A percentile compares a stretch with the other conserved stretches of the same genome.
Evolutionary conservation across 2,329 filamentous ascomycete species (phyloP).

Genomic region (Apiospora arundinis): DNA sequence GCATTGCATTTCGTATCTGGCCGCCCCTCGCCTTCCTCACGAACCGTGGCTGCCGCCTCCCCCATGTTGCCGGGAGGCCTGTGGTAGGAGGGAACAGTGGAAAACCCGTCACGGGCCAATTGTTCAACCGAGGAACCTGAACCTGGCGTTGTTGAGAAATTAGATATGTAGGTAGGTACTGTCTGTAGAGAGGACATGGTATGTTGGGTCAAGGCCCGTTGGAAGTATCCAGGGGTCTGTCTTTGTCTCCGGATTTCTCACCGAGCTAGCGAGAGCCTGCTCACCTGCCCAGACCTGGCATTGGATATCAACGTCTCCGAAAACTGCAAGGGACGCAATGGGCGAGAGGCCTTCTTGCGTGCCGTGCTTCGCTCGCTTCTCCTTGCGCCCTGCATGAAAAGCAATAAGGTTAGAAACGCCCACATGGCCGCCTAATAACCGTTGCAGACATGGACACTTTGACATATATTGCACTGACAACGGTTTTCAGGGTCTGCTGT

Average conservation of each 20-base stretch:
- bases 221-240: not conserved
- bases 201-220: not conserved
- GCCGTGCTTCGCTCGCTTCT: not conserved
- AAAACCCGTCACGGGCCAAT: not conserved
- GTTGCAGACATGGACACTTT: not conserved
- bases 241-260: conserved; percentile 16
- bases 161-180: not conserved
- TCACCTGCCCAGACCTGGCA: not conserved
- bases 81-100: not conserved
- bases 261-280: conserved; percentile 9
- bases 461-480: not conserved
- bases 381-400: not conserved
- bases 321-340: conserved; percentile 6
- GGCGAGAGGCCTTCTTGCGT: not conserved
- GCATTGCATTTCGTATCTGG: conserved; percentile 13
- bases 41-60: not conserved
- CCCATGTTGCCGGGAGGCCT: not conserved
- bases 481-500: conserved; percentile 1
- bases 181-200: not conserved
- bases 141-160: not conserved
- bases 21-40: not conserved
- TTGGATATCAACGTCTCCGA: conserved; percentile 1
- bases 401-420: not conserved
- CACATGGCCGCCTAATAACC: not conserved
- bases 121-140: not conserved